Percentiles rank a stretch among this genome's conserved stretches.
These are phyloP conservation scores for Allomyces macrogynus DNA, from an alignment of 192 early-diverging fungal genomes.

Conservation along the genomic window DNA sequence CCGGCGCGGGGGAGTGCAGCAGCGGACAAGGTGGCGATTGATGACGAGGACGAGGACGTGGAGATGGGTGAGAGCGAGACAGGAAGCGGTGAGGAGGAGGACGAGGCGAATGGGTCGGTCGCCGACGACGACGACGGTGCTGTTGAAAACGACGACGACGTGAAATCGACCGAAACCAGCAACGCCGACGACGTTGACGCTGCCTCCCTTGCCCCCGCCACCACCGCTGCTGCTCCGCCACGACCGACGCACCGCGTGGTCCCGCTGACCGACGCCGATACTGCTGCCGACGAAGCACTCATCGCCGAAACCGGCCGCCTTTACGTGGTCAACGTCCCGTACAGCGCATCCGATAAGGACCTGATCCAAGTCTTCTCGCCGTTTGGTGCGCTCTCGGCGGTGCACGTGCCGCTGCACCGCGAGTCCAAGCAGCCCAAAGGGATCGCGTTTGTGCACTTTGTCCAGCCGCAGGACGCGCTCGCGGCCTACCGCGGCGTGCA, in stretches of 20 bases:
- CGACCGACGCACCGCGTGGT: slow-evolving; percentile 3
- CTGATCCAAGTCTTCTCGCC: slow-evolving; percentile 56
- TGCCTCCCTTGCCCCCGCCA: slow-evolving; percentile 3
- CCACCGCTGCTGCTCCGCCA: slow-evolving; percentile 12
- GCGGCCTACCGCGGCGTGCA: slow-evolving; percentile 66
- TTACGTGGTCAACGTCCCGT: slow-evolving; percentile 84
- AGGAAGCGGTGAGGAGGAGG: too few relatives aligned
- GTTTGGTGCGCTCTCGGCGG: slow-evolving; percentile 79
- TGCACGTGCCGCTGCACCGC: slow-evolving; percentile 84
- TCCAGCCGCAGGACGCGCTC: slow-evolving; percentile 83
- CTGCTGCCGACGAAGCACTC: slow-evolving; percentile 23
- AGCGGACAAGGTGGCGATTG: background rate
- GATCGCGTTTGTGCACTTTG: slow-evolving; percentile 71
- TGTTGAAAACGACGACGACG: slow-evolving; percentile 2
- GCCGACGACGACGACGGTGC: slow-evolving; percentile 6
- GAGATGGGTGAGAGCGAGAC: slow-evolving; percentile 19
- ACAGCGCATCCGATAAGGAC: slow-evolving; percentile 72
- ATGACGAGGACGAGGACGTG: slow-evolving; percentile 20
- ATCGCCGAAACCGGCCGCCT: slow-evolving; percentile 89
- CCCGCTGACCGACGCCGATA: background rate
- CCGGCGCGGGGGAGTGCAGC: slow-evolving; percentile 6
- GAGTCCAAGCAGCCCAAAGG: slow-evolving; percentile 87
- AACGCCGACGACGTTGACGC: slow-evolving; percentile 14
- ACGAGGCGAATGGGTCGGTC: slow-evolving; percentile 1
- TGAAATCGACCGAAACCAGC: background rate